A percentile compares a stretch with the other conserved stretches of the same genome.
These are phyloP conservation scores for Zygosaccharomyces pseudobailii DNA, from an alignment of 1,139 yeast species.

Conservation along the genomic window DNA sequence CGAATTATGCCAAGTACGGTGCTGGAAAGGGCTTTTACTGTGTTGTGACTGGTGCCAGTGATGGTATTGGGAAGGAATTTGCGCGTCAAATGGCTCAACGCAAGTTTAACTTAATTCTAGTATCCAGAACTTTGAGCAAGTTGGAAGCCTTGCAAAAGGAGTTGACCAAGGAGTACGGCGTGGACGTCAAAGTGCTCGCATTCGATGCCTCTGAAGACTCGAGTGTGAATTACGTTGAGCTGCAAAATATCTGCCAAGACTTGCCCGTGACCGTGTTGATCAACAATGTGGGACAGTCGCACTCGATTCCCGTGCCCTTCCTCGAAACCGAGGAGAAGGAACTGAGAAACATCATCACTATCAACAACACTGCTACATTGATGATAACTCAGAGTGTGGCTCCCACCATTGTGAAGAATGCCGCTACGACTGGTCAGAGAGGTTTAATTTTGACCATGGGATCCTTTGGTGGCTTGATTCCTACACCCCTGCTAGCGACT, in stretches of 20 bases:
- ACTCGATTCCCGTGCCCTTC: constrained; percentile 92
- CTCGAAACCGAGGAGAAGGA: constrained; percentile 72
- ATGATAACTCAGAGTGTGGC: constrained; percentile 72
- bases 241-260: constrained; percentile 46
- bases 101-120: constrained; percentile 78
- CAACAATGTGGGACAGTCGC: constrained; percentile 94
- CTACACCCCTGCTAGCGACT: constrained; percentile 87
- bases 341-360: constrained; percentile 70
- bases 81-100: constrained; percentile 77
- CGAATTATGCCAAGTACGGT: constrained; percentile 67
- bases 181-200: constrained; percentile 63
- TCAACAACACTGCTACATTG: constrained; percentile 82
- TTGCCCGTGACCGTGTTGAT: constrained; percentile 65
- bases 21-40: constrained; percentile 50
- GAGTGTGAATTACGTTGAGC: constrained; percentile 46
- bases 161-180: constrained; percentile 54
- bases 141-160: constrained; percentile 64
- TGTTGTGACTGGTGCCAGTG: constrained; percentile 93
- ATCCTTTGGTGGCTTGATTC: constrained; percentile 90
- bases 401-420: constrained; percentile 60
- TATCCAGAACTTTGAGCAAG: constrained; percentile 79
- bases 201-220: constrained; percentile 63
- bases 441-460: constrained; percentile 94
- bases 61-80: constrained; percentile 94
- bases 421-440: constrained; percentile 40